phyloP scores from a whole-genome alignment of 306 rosid genomes.

The Cucurbita pepo region DNA sequence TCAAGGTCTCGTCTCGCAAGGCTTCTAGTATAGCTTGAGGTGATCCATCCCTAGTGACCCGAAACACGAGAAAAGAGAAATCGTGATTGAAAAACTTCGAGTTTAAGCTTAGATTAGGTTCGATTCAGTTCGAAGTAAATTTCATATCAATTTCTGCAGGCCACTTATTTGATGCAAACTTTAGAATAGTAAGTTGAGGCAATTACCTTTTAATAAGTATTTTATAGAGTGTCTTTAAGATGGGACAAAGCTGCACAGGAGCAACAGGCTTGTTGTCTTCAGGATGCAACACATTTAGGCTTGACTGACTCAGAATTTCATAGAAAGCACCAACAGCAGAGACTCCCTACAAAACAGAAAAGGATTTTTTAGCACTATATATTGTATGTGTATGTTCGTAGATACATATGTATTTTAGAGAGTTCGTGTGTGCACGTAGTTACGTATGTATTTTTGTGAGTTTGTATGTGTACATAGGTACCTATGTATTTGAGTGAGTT shows the following conservation, averaged over 20 bases:
- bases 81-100: not conserved
- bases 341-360: constrained; percentile 43
- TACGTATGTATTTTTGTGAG: not conserved
- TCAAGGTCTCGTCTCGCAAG: constrained; percentile 73
- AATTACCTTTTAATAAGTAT: constrained; percentile 60
- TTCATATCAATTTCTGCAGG: not conserved
- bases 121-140: not conserved
- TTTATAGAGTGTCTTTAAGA: constrained; percentile 73
- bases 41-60: constrained; percentile 50
- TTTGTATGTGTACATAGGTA: not conserved
- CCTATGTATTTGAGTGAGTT: not conserved
- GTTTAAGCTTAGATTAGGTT: not conserved
- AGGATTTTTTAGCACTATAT: not conserved
- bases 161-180: not conserved
- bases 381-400: not conserved
- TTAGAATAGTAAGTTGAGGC: not conserved
- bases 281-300: constrained; percentile 76
- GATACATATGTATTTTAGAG: not conserved
- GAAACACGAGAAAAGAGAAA: not conserved
- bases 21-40: constrained; percentile 71
- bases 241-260: constrained; percentile 87
- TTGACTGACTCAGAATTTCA: constrained; percentile 73
- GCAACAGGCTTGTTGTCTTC: constrained; percentile 81
- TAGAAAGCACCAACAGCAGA: constrained; percentile 80
- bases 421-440: not conserved